Evolutionary conservation across 2,329 filamentous ascomycete species (phyloP), one percentile per base, ranked within the genome.

Genomic region (Setomelanomma holmii): DNA sequence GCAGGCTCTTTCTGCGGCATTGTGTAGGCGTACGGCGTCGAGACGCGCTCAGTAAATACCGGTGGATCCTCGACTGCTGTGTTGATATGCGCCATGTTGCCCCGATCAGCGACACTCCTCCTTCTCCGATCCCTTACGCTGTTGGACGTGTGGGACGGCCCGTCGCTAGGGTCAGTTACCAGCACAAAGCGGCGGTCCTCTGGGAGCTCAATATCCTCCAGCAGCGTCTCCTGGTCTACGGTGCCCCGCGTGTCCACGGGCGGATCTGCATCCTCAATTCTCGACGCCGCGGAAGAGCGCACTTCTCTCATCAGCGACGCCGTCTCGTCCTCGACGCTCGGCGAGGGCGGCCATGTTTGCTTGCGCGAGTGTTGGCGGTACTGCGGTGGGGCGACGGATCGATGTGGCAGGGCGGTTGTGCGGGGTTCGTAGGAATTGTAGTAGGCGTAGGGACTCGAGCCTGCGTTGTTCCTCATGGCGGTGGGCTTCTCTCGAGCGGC

Each of bases 291-390:
- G 22, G 74, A 73, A 38, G 71, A 64, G 21, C 79, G 78, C 62
- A 84, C 74, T 67, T 92, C 89, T 68, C 81, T 85, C 5, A 82
- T 82, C 33, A 90, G 73, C 6, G 88, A 84, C 12, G 78, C 80
- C 14, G 69, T 76, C 70, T 91, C 89, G 67, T 92, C 89, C 69
- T 93, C 89, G 41, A 88, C 87, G 30, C 74, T 86, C 4, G 89
- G 87, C 16, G 80, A 79, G 1, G 88, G 88, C 5, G 88, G 86
- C 67, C 78, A 80, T 54, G 71, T 64, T 14, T 55, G 40, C 43
- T 51, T 67, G 53, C 55, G 59, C 20, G 43, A 16, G 60, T 49
- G 50, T 6, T 56, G 60, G 35, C 57, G 67, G 55, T 62, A 20
- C 49, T 63, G 50, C 50, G 61, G 51, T 17, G 50, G 46, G 23